Conservation (phyloP, 2,329 filamentous ascomycete species). For the Alternaria brassicicola region DNA sequence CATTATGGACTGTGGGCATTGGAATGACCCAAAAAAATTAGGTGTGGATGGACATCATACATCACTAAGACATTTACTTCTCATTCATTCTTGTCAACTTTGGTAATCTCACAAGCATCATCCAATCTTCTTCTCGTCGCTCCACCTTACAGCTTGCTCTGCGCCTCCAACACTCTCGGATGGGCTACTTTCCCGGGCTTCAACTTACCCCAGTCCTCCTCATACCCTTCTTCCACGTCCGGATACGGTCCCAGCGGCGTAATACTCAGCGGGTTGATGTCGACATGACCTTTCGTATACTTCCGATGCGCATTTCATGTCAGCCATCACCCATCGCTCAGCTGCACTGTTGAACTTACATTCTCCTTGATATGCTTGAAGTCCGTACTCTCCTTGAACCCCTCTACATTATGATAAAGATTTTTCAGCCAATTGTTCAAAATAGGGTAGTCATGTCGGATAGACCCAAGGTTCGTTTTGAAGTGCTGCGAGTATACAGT, state of each 20-base stretch:
- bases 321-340: not conserved
- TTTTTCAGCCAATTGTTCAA: conserved; percentile 66
- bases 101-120: not conserved
- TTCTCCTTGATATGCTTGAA: conserved; percentile 74
- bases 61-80: not conserved
- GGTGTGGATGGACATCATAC: conserved; percentile 4
- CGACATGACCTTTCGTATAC: conserved; percentile 65
- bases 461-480: conserved; percentile 68
- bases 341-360: conserved; percentile 33
- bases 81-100: too few species aligned
- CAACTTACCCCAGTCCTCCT: conserved; percentile 57
- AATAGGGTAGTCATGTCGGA: conserved; percentile 65
- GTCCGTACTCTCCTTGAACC: conserved; percentile 65
- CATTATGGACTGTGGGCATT: conserved; percentile 17
- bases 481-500: conserved; percentile 69
- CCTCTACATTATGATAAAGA: conserved; percentile 63
- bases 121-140: not conserved
- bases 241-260: conserved; percentile 68
- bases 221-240: conserved; percentile 60
- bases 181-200: conserved; percentile 56
- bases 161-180: conserved; percentile 43
- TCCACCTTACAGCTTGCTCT: conserved; percentile 30
- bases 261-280: conserved; percentile 66
- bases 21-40: conserved; percentile 17
- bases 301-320: conserved; percentile 17